phyloP scores from a whole-genome alignment of 345 rosid species.

The Aquilaria sinensis region DNA sequence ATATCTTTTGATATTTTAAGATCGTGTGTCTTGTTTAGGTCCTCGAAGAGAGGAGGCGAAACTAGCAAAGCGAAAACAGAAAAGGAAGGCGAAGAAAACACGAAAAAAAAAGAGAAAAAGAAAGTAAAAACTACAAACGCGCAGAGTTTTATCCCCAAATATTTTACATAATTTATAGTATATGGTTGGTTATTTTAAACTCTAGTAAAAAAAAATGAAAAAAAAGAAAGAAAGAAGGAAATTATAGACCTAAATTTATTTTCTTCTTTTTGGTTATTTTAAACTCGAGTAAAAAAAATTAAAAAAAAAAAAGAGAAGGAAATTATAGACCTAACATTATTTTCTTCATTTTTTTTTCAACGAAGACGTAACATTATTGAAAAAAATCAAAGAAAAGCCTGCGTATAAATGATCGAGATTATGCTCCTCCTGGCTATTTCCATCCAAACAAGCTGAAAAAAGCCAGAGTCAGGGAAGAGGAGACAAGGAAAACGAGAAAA shows the following conservation, averaged over 20 bases:
- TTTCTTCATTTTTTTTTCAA: background rate
- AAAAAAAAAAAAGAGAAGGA: background rate
- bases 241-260: background rate
- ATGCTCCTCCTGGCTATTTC: conserved; percentile 1
- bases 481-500: conserved; percentile 3
- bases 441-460: background rate
- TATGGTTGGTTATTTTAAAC: background rate
- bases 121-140: background rate
- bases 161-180: background rate
- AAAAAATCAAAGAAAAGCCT: no score
- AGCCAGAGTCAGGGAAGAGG: background rate
- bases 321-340: background rate
- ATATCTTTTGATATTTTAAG: no score
- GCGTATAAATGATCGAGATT: no score
- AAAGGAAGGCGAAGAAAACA: background rate
- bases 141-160: background rate
- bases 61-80: background rate
- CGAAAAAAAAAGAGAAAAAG: no score
- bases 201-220: no score
- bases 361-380: no score
- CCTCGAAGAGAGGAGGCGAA: background rate
- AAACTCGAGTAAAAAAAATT: no score
- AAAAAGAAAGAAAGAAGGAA: background rate
- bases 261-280: background rate
- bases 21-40: no score